Conservation (phyloP, 2,329 filamentous ascomycete species). For the Pyrenophora teres region DNA sequence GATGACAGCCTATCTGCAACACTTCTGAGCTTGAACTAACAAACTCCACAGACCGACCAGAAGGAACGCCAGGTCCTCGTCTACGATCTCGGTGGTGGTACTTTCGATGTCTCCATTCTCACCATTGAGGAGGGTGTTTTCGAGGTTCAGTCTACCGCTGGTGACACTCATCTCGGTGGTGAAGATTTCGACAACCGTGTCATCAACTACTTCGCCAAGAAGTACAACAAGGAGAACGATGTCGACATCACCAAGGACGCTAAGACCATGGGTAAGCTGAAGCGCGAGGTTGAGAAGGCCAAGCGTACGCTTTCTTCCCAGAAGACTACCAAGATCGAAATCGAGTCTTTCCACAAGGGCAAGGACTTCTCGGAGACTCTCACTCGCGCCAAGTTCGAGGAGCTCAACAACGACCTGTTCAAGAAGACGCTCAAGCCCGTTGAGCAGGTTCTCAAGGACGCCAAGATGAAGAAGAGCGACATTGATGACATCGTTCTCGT, state of each 20-base stretch:
- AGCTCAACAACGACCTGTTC: conserved; percentile 98
- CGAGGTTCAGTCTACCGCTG: conserved; percentile 90
- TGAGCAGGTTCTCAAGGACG: conserved; percentile 97
- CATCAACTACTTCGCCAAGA: conserved; percentile 95
- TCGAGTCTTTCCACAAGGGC: conserved; percentile 95
- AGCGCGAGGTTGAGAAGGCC: conserved; percentile 99
- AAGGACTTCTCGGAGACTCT: conserved; percentile 98
- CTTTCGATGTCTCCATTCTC: conserved; percentile 66
- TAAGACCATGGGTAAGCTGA: conserved; percentile 99
- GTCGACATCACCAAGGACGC: conserved; percentile 92
- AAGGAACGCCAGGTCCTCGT: conserved; percentile 48
- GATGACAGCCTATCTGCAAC: not conserved
- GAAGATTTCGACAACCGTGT: conserved; percentile 98
- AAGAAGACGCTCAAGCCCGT: conserved; percentile 99
- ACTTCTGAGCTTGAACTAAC: not conserved
- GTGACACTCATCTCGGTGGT: conserved; percentile 97
- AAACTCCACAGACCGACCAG: conserved; percentile 35
- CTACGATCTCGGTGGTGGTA: conserved; percentile 52
- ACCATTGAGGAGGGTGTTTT: conserved; percentile 90
- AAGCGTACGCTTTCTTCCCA: conserved; percentile 95
- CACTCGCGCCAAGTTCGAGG: conserved; percentile 98
- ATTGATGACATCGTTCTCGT: conserved; percentile 97
- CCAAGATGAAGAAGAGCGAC: conserved; percentile 94
- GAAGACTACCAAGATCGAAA: conserved; percentile 92
- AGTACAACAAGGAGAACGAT: conserved; percentile 97